These are phyloP conservation scores for Trichoderma citrinoviride DNA, from an alignment of 2,329 filamentous ascomycete genomes.

Conservation along the genomic window DNA sequence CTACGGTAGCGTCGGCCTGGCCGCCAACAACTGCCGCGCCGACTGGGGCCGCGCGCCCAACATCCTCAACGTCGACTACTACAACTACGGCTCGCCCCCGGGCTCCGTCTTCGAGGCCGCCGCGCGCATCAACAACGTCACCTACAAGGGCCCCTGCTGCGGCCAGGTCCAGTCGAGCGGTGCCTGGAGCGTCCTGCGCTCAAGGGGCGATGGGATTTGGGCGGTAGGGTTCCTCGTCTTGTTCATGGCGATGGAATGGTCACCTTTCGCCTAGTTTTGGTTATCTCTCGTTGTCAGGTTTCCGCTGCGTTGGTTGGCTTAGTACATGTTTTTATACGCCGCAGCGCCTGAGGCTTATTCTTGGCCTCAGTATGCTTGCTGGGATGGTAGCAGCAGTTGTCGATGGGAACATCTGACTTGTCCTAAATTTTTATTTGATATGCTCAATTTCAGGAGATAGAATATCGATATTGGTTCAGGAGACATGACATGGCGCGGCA, in stretches of 20 bases:
- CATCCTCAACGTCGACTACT: slow-evolving; percentile 81
- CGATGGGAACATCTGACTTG: not conserved
- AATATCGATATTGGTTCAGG: not conserved
- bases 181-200: not conserved
- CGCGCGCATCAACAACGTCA: slow-evolving; percentile 68
- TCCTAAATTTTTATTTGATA: not conserved
- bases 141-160: slow-evolving; percentile 60
- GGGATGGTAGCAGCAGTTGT: not conserved
- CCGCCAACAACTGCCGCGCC: slow-evolving; percentile 58
- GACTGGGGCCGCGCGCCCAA: slow-evolving; percentile 70
- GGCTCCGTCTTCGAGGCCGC: slow-evolving; percentile 77
- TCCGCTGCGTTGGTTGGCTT: too few species aligned
- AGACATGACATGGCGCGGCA: not conserved
- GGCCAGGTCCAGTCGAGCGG: slow-evolving; percentile 41
- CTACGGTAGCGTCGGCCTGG: slow-evolving; percentile 63
- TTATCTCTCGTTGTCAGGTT: too few species aligned
- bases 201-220: not conserved
- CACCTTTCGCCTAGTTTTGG: too few species aligned
- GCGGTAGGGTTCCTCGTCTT: too few species aligned
- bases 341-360: too few species aligned
- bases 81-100: slow-evolving; percentile 63
- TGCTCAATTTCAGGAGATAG: not conserved
- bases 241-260: too few species aligned
- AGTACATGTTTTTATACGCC: too few species aligned
- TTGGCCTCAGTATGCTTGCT: too few species aligned